Evolutionary conservation across 2,329 filamentous ascomycete species (phyloP).

Genomic region (Sporothrix curviconia): DNA sequence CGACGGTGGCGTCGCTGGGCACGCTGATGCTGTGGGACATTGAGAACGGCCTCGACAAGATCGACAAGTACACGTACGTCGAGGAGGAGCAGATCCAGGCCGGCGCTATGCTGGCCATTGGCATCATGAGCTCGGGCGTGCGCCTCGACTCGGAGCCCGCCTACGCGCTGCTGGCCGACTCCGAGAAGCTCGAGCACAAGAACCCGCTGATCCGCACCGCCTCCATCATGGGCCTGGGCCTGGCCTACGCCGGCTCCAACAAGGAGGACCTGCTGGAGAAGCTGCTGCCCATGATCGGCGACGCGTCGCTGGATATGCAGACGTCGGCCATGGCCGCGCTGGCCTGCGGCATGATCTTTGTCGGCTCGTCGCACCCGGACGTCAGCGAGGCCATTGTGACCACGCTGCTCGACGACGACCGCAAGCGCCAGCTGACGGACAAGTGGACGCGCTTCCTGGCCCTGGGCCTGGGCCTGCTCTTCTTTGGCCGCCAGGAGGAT

Average conservation of each 20-base stretch:
- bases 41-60: constrained; percentile 83
- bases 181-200: constrained; percentile 71
- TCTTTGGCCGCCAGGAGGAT: constrained; percentile 95
- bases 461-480: constrained; percentile 84
- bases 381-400: constrained; percentile 88
- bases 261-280: constrained; percentile 81
- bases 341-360: constrained; percentile 81
- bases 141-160: constrained; percentile 84
- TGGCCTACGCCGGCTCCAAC: constrained; percentile 91
- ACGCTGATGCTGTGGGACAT: constrained; percentile 91
- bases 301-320: constrained; percentile 84
- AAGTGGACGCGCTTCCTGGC: constrained; percentile 98
- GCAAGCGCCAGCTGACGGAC: constrained; percentile 83
- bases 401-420: constrained; percentile 88
- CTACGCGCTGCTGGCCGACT: constrained; percentile 74
- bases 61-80: constrained; percentile 88
- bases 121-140: constrained; percentile 92
- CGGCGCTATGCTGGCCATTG: constrained; percentile 85
- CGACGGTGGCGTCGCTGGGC: constrained; percentile 87
- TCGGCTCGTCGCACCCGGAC: constrained; percentile 85
- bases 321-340: constrained; percentile 93
- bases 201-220: constrained; percentile 72
- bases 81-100: constrained; percentile 78
- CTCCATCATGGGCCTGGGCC: constrained; percentile 90
- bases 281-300: constrained; percentile 78